A percentile compares a stretch with the other conserved stretches of the same genome.
Evolutionary conservation across 768 basidiomycete species (phyloP).

Genomic region (Panellus pusillus): DNA sequence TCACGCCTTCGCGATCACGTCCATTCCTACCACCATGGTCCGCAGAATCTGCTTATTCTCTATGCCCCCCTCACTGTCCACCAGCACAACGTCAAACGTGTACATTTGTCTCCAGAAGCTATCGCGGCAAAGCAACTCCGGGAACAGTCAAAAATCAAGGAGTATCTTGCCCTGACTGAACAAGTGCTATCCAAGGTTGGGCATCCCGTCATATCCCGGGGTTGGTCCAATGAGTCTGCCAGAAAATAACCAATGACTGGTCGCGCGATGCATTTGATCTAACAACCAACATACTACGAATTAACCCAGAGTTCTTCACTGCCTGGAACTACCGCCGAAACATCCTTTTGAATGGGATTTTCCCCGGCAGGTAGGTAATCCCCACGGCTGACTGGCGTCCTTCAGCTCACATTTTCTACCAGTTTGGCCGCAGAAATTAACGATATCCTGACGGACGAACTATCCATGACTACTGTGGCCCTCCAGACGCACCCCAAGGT

Average conservation of each 20-base stretch:
- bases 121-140: slow-evolving; percentile 66
- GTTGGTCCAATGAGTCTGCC: slow-evolving; percentile 13
- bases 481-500: slow-evolving; percentile 90
- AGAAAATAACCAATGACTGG: slow-evolving; percentile 76
- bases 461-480: slow-evolving; percentile 77
- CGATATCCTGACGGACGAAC: slow-evolving; percentile 64
- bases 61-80: slow-evolving; percentile 6
- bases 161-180: slow-evolving; percentile 68
- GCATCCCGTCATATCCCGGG: slow-evolving; percentile 6
- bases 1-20: slow-evolving; percentile 6
- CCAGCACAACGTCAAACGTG: slow-evolving; percentile 73
- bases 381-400: not conserved
- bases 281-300: slow-evolving; percentile 72
- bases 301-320: slow-evolving; percentile 96
- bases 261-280: slow-evolving; percentile 72
- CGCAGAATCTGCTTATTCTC: slow-evolving; percentile 6
- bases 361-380: slow-evolving; percentile 54
- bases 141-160: slow-evolving; percentile 74
- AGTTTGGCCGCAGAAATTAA: slow-evolving; percentile 67
- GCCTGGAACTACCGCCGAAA: slow-evolving; percentile 92
- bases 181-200: slow-evolving; percentile 67
- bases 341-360: slow-evolving; percentile 72
- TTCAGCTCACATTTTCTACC: slow-evolving; percentile 20
- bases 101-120: slow-evolving; percentile 55
- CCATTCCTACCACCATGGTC: slow-evolving; percentile 23